phyloP scores from a whole-genome alignment of 2,329 filamentous ascomycete genomes.

The Gnomoniopsis smithogilvyi region DNA sequence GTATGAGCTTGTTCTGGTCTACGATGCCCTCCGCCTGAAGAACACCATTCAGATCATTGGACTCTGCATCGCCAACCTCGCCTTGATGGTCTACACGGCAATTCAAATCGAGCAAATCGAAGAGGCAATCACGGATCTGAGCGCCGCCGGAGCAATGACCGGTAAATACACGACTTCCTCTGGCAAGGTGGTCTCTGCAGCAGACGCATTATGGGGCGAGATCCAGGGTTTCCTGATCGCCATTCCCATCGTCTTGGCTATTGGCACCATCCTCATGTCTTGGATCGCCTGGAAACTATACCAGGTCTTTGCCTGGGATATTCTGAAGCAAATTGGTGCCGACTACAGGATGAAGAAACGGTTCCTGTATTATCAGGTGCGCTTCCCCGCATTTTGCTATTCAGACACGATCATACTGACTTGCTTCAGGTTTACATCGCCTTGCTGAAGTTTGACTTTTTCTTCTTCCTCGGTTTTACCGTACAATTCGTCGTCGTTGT shows the following conservation, averaged over 20 bases:
- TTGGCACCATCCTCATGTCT: constrained; percentile 69
- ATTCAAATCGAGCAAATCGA: constrained; percentile 91
- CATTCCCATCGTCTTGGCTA: constrained; percentile 77
- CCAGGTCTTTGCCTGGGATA: constrained; percentile 98
- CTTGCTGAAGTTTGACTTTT: constrained; percentile 97
- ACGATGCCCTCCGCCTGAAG: constrained; percentile 89
- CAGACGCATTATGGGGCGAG: constrained; percentile 59
- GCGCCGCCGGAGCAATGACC: constrained; percentile 39
- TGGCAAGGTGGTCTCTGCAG: constrained; percentile 4
- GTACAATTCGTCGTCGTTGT: constrained; percentile 97
- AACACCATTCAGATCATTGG: constrained; percentile 99
- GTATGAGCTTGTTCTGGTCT: constrained; percentile 85
- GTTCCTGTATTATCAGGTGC: constrained; percentile 92
- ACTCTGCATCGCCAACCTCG: constrained; percentile 87
- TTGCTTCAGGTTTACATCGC: constrained; percentile 83
- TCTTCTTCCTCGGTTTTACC: constrained; percentile 99
- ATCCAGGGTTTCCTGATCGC: constrained; percentile 77
- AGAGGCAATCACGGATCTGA: constrained; percentile 62
- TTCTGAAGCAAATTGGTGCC: constrained; percentile 98
- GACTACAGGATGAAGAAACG: constrained; percentile 96
- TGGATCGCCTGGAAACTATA: constrained; percentile 93
- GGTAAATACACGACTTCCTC: constrained; percentile 21
- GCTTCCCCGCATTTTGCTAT: constrained; percentile 17
- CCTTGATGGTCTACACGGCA: constrained; percentile 86
- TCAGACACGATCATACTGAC: neutral